These are phyloP conservation scores for Melastoma malabathricum DNA, from an alignment of 345 rosid species.

Conservation along the genomic window DNA sequence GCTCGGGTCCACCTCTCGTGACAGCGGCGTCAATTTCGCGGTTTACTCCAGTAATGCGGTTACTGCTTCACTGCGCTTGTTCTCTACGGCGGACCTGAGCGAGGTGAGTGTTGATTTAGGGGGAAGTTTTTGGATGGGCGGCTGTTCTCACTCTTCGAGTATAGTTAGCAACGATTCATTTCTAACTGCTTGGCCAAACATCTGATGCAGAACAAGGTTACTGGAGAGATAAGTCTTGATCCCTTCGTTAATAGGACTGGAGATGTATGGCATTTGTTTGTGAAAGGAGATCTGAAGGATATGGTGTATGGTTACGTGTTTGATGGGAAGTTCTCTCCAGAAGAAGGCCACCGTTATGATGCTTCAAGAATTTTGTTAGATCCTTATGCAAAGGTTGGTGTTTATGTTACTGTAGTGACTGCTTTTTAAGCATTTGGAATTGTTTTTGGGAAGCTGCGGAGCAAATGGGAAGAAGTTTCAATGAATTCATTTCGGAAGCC, in stretches of 20 bases:
- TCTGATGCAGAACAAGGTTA: conserved; percentile 49
- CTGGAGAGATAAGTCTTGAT: conserved; percentile 60
- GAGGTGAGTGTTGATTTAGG: conserved; percentile 24
- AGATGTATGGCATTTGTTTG: conserved; percentile 70
- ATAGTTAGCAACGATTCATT: neutral
- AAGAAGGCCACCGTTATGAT: conserved; percentile 57
- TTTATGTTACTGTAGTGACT: neutral
- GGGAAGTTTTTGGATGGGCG: too few species aligned
- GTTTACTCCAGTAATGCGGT: conserved; percentile 57
- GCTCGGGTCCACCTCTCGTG: conserved; percentile 57
- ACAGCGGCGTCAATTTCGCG: conserved; percentile 77
- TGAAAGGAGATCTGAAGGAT: conserved; percentile 60
- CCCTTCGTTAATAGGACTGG: conserved; percentile 61
- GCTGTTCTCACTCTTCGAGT: neutral
- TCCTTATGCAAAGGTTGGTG: conserved; percentile 79
- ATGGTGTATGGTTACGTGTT: conserved; percentile 72
- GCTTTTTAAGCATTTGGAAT: neutral
- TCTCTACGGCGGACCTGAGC: conserved; percentile 45
- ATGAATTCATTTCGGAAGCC: too few species aligned
- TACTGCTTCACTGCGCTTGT: conserved; percentile 66
- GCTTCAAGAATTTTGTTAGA: conserved; percentile 54
- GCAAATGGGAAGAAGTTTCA: too few species aligned
- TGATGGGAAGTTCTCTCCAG: conserved; percentile 58
- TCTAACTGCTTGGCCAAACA: neutral
- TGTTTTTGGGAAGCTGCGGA: neutral